Evolutionary conservation across 208 protist genomes (phyloP).

Genomic region (Kentomonas sorsogonicus): DNA sequence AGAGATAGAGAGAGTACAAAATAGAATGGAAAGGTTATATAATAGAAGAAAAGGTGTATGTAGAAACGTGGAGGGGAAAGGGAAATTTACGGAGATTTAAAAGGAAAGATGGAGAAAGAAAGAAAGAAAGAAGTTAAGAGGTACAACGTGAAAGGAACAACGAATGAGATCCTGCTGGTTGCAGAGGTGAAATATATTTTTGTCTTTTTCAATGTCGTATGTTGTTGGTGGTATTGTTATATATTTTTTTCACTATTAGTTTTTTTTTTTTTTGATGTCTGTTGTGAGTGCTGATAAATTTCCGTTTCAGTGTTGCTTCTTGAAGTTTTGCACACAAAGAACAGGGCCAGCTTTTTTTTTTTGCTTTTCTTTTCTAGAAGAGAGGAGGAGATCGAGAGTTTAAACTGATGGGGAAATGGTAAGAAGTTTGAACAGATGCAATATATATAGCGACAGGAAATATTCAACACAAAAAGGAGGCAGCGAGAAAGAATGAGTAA

Average conservation of each 20-base stretch:
- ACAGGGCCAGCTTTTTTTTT: background rate
- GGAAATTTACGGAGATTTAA: background rate
- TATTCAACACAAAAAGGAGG: constrained; percentile 3
- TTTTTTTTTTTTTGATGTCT: constrained; percentile 11
- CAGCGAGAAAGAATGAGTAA: constrained; percentile 5
- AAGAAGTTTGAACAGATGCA: constrained; percentile 7
- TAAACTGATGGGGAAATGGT: no score
- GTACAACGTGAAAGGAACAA: constrained; percentile 1
- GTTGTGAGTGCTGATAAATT: no score
- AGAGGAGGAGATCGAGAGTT: no score
- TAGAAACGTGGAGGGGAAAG: background rate
- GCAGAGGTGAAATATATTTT: constrained; percentile 11
- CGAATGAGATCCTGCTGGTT: constrained; percentile 2
- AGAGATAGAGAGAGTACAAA: constrained; percentile 1
- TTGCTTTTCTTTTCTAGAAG: no score
- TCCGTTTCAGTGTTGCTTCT: no score
- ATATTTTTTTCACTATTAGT: constrained; percentile 1
- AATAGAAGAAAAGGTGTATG: constrained; percentile 2
- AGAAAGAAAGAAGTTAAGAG: constrained; percentile 7
- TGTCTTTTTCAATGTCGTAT: constrained; percentile 9
- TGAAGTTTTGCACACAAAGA: background rate
- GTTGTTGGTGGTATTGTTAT: background rate
- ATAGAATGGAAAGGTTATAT: background rate
- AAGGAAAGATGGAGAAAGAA: constrained; percentile 2
- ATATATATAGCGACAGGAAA: constrained; percentile 10